Base-by-base conservation (phyloP, 768 basidiomycete species). In the Tricholoma sp. region DNA sequence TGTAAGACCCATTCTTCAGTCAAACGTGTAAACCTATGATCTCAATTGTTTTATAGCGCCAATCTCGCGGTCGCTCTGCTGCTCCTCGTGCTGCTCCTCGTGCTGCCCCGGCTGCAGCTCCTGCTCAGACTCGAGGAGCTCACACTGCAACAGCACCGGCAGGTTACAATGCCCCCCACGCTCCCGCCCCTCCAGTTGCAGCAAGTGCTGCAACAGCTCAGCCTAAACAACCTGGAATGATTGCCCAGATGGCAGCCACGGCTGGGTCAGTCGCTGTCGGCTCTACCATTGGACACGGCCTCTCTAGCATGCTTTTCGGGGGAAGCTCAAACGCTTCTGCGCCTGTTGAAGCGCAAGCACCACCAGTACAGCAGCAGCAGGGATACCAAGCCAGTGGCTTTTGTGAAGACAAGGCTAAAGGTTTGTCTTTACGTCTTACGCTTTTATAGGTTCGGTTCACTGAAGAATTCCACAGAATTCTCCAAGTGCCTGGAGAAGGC, bases 251-350 rank as follows among this genome's bases (percentile, higher is more conserved):
- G 89, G 91, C 91, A 54, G 88, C 90, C 5, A 92, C 93, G 5
- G 93, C 92, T 24, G 93, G 92, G 59, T 90, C 89, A 57, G 92
- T 95, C 51, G 94, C 92, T 5, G 76, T 91, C 50, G 94, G 93
- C 22, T 93, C 90, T 7, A 86, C 85, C 56, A 83, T 96, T 61
- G 93, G 92, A 46, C 93, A 96, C 68, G 93, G 93, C n/a, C 67
- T 96, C 61, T 92, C 90, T 41, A 81, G 71, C 70, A 92, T 94
- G 91, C 83, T 95, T 59, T 96, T 94, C 64, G 94, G 93, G 49
- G 85, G 89, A 57, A 75, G 80, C 54, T 70, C 70, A 35, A 72
- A 75, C 0, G 71, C 78, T 35, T 64, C 81, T 12, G 69, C 79
- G 7, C 74, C 76, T 1, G 77, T 76, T 27, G 79, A 82, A 14